Evolutionary conservation across 2,329 filamentous ascomycete genomes (phyloP).

Genomic region (Verticillium tricorpus): DNA sequence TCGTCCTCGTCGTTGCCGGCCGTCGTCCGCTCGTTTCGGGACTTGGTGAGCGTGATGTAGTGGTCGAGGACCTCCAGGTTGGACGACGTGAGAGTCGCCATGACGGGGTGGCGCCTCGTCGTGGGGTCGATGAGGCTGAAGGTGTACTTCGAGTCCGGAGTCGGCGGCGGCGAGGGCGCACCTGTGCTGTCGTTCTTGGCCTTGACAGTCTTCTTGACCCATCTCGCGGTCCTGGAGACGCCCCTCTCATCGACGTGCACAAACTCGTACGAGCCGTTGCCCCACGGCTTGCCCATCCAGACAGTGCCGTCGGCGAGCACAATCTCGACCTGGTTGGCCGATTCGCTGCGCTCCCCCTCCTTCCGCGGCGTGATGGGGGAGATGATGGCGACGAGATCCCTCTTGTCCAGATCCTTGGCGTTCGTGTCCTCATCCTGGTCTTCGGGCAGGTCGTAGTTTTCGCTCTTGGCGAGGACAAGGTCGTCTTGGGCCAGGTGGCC

Average conservation of each 20-base stretch:
- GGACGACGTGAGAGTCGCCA: constrained; percentile 61
- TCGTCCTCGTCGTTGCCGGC: background rate
- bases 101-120: constrained; percentile 66
- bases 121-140: constrained; percentile 73
- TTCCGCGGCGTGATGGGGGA: constrained; percentile 46
- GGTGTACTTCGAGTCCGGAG: constrained; percentile 56
- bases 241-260: constrained; percentile 54
- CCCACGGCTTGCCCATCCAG: constrained; percentile 50
- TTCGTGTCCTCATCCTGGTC: constrained; percentile 43
- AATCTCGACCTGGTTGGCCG: constrained; percentile 57
- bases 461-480: constrained; percentile 65
- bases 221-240: constrained; percentile 57
- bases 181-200: constrained; percentile 15
- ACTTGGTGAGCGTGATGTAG: constrained; percentile 53
- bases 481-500: constrained; percentile 64
- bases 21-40: constrained; percentile 5
- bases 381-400: constrained; percentile 62
- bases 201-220: constrained; percentile 50
- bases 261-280: constrained; percentile 63
- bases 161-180: constrained; percentile 16
- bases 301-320: constrained; percentile 59
- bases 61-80: constrained; percentile 66
- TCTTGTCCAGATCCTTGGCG: constrained; percentile 43
- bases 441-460: constrained; percentile 49
- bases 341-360: constrained; percentile 35